Evolutionary conservation across 495 filamentous ascomycete genomes (phyloP), one percentile per base, ranked within the genome.

Genomic region (Lindgomyces ingoldianus): DNA sequence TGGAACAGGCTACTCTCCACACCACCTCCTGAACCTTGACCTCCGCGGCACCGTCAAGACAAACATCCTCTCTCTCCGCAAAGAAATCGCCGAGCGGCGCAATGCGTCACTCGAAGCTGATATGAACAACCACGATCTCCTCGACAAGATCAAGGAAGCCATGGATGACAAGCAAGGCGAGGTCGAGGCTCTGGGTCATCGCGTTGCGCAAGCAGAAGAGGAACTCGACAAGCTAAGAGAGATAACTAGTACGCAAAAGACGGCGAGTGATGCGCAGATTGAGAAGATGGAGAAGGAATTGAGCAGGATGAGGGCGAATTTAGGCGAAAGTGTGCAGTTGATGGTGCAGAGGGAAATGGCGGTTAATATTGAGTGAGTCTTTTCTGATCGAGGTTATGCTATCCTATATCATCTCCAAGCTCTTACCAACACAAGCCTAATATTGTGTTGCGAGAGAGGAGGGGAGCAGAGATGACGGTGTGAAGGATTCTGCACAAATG

Each of bases 271-370:
- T 74, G 85, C 91, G 16, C 93, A 97, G 74, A 96, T 97, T 70
- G 94, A 98, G 77, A 91, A 92, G 80, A 92, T 97, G 89, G 94
- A 98, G 78, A 96, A 96, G 73, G 93, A 98, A 75, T 79, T 98
- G 26, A 89, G 90, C 44, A 91, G 91, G 79, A 96, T 97, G 91
- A 83, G 92, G 58, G 83, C 86, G 1, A 86, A 87, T 24, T 80
- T 97, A 52, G 87, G 82, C n/a, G 93, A 97, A 73, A 90, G 85
- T 44, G 89, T 96, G 58, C 91, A 96, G 76, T 74, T 95, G 54
- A 89, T 96, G 85, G 92, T 96, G 74, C 93, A 97, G 76, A 83
- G 91, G 53, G 92, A 97, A 79, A 96, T 97, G 89, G 94, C 90
- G 63, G 93, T 90, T 42, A 93, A 93, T 65, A 91, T 98, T 70